Evolutionary conservation across 495 filamentous ascomycete genomes (phyloP).

Genomic region (Clavariopsis aquatica): DNA sequence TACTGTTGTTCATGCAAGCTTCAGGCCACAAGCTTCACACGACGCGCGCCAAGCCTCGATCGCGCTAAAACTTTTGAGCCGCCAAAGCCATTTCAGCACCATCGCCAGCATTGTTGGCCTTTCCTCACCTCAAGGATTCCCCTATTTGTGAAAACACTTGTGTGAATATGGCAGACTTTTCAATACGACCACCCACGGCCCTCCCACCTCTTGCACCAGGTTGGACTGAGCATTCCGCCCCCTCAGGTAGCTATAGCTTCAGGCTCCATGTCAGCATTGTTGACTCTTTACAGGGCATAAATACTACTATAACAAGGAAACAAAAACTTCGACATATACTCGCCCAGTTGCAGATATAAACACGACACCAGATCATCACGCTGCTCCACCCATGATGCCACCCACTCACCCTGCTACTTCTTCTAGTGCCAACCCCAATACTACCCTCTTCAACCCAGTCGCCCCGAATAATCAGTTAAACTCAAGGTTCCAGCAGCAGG

Average conservation of each 20-base stretch:
- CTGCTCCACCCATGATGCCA: conserved; percentile 5
- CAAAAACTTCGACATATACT: conserved; percentile 84
- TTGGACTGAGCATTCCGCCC: conserved; percentile 93
- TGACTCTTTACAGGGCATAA: conserved; percentile 59
- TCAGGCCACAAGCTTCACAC: conserved; percentile 41
- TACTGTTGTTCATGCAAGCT: conserved; percentile 34
- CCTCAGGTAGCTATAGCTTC: conserved; percentile 56
- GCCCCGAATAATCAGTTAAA: not conserved
- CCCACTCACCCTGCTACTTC: not conserved
- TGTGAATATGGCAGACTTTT: conserved; percentile 11
- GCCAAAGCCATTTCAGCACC: conserved; percentile 10
- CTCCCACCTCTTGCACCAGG: conserved; percentile 65
- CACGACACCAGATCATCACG: conserved; percentile 34
- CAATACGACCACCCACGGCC: conserved; percentile 53
- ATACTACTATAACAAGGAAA: conserved; percentile 87
- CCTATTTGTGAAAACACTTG: not conserved
- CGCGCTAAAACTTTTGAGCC: conserved; percentile 7
- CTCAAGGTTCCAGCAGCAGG: conserved; percentile 2
- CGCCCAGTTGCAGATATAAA: conserved; percentile 55
- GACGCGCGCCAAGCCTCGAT: conserved; percentile 35
- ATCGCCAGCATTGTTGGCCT: not conserved
- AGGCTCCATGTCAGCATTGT: not conserved
- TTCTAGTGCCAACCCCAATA: not conserved
- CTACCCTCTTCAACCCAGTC: conserved; percentile 24
- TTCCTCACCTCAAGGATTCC: not conserved